Evolutionary conservation across 2,329 filamentous ascomycete species (phyloP).

Genomic region (Phyllosticta citribraziliensis): DNA sequence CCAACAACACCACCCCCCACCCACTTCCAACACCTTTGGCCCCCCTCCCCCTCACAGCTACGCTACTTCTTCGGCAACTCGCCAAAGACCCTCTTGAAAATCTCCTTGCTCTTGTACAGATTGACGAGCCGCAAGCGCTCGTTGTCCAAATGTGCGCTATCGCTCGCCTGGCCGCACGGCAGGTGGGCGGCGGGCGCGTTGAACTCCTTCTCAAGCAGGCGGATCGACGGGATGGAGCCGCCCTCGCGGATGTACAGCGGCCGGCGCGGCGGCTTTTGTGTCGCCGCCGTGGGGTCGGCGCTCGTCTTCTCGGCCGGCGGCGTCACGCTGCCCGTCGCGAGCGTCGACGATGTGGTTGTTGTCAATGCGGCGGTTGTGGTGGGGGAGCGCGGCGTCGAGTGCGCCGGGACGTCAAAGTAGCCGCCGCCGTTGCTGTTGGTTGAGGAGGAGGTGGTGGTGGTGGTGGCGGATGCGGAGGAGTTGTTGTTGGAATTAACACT

Average conservation of each 20-base stretch:
- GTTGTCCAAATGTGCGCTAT: constrained; percentile 89
- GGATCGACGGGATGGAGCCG: constrained; percentile 86
- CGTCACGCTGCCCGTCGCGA: constrained; percentile 36
- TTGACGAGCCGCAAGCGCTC: constrained; percentile 85
- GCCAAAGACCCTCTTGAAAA: constrained; percentile 77
- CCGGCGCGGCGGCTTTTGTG: constrained; percentile 31
- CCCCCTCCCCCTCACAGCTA: neutral
- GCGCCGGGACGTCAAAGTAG: neutral
- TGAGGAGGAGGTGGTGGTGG: constrained; percentile 5
- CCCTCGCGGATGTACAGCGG: constrained; percentile 93
- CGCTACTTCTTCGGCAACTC: constrained; percentile 40
- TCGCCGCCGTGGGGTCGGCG: constrained; percentile 16
- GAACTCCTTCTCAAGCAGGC: constrained; percentile 93
- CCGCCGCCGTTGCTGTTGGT: neutral
- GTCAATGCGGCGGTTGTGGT: constrained; percentile 44
- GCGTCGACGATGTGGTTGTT: constrained; percentile 41
- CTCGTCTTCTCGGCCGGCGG: constrained; percentile 16
- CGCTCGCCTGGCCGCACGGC: constrained; percentile 89
- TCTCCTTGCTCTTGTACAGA: constrained; percentile 81
- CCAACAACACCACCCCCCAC: no score
- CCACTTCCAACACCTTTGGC: no score
- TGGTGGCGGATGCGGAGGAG: neutral
- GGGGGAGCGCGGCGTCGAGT: constrained; percentile 28
- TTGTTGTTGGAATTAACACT: constrained; percentile 12
- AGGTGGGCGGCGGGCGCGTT: constrained; percentile 82